phyloP scores from a whole-genome alignment of 805 yeast genomes.

The Candida easanensis region DNA sequence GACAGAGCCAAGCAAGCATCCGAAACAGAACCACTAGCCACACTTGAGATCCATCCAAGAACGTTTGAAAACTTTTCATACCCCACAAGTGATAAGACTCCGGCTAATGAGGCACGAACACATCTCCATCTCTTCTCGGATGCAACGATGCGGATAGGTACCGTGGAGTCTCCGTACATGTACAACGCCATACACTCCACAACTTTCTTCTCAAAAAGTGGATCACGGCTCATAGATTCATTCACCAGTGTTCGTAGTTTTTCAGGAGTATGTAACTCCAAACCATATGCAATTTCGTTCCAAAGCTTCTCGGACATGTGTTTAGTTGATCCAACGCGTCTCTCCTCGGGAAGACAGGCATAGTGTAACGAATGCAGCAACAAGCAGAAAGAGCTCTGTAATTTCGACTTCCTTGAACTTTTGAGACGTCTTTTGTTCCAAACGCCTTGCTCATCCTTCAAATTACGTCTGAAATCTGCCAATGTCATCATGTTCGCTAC shows the following conservation, averaged over 20 bases:
- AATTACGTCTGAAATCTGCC: conserved; percentile 13
- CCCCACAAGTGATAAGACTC: conserved; percentile 1
- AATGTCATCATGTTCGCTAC: conserved; percentile 13
- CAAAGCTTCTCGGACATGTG: conserved; percentile 5
- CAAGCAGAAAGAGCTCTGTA: conserved; percentile 15
- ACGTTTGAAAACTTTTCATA: conserved; percentile 12
- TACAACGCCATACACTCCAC: conserved; percentile 11
- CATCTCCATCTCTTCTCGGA: conserved; percentile 3
- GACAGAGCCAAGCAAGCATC: conserved; percentile 34
- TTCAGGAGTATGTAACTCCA: background rate
- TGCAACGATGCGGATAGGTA: background rate
- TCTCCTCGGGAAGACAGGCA: conserved; percentile 7
- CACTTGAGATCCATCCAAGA: conserved; percentile 23
- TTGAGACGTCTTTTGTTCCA: conserved; percentile 6
- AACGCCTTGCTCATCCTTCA: conserved; percentile 4
- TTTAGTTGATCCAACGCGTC: conserved; percentile 1
- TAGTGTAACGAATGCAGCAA: conserved; percentile 20
- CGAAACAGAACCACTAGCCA: conserved; percentile 31
- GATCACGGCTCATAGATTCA: background rate
- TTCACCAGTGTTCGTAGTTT: background rate
- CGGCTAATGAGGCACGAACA: conserved; percentile 7
- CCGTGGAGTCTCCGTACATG: conserved; percentile 11
- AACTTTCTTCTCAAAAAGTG: conserved; percentile 3
- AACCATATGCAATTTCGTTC: conserved; percentile 3
- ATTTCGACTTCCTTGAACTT: conserved; percentile 7